These are phyloP conservation scores for Leccinum imitatum DNA, from an alignment of 768 basidiomycete species.

Conservation along the genomic window DNA sequence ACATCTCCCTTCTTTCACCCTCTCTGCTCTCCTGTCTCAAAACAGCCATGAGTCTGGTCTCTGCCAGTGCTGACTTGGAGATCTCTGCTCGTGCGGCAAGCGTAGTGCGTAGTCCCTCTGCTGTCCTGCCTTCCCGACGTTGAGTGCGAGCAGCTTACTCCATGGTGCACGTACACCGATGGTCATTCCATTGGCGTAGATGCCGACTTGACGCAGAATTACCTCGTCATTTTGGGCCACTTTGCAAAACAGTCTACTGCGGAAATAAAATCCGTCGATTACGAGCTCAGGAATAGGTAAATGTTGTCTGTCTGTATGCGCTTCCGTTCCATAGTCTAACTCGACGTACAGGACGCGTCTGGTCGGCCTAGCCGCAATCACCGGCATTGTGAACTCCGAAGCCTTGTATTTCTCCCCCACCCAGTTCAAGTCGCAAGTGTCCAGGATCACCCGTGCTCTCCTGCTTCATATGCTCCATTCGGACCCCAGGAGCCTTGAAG, in stretches of 20 bases:
- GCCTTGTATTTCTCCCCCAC: conserved; percentile 73
- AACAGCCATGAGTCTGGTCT: conserved; percentile 50
- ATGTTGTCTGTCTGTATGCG: background rate
- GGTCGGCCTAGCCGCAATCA: conserved; percentile 81
- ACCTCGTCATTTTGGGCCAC: conserved; percentile 61
- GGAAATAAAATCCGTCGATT: conserved; percentile 50
- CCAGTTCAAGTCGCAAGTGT: conserved; percentile 73
- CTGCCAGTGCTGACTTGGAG: conserved; percentile 59
- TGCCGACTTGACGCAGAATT: conserved; percentile 62
- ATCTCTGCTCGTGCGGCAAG: conserved; percentile 75
- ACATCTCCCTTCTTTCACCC: conserved; percentile 72
- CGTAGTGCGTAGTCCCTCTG: conserved; percentile 53
- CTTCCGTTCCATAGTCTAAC: background rate
- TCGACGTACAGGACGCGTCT: conserved; percentile 62
- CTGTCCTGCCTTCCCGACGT: background rate
- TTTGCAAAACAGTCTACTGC: conserved; percentile 64
- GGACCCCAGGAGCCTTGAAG: conserved; percentile 55
- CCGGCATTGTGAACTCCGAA: conserved; percentile 80
- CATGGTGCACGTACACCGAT: conserved; percentile 91
- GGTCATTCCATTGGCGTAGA: conserved; percentile 82
- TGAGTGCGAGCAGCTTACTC: conserved; percentile 61
- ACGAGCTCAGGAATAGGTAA: conserved; percentile 75
- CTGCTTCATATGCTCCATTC: conserved; percentile 66
- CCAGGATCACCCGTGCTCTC: conserved; percentile 71
- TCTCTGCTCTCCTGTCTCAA: conserved; percentile 68